A percentile compares a stretch with the other conserved stretches of the same genome.
These are phyloP conservation scores for Hibiscus trionum DNA, from an alignment of 345 rosid genomes.

Conservation along the genomic window DNA sequence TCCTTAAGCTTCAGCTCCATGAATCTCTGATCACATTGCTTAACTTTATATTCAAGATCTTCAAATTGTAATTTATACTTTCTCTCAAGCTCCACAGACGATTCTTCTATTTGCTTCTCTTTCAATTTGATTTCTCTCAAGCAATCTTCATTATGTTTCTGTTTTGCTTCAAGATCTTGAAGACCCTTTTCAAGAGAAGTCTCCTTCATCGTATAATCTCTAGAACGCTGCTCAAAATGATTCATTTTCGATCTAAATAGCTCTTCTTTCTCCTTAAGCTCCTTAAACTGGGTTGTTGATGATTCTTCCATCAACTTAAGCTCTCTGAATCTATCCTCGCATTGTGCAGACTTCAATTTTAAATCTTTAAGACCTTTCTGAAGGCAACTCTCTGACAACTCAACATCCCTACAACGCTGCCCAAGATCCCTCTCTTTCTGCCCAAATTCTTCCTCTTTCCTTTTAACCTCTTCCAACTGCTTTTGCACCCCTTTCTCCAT, in stretches of 20 bases:
- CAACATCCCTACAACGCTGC: background rate
- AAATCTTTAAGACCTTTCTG: constrained; percentile 3
- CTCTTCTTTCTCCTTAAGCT: constrained; percentile 10
- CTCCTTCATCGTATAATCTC: constrained; percentile 13
- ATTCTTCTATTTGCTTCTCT: background rate
- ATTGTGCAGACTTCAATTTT: background rate
- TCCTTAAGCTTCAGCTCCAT: constrained; percentile 5
- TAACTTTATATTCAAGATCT: background rate
- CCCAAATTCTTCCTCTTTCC: background rate
- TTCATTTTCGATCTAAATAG: constrained; percentile 1
- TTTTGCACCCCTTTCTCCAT: background rate
- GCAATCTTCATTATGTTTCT: constrained; percentile 6
- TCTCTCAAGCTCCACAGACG: background rate
- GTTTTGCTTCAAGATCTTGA: constrained; percentile 2
- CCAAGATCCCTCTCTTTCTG: background rate
- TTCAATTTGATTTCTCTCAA: constrained; percentile 6
- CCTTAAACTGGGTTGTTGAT: background rate
- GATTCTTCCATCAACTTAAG: background rate
- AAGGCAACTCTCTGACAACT: background rate
- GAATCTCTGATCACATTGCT: background rate
- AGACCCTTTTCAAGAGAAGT: constrained; percentile 3
- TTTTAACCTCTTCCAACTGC: background rate
- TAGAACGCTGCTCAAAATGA: constrained; percentile 2
- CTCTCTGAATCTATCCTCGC: background rate
- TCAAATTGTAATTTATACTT: background rate